Base-by-base conservation (phyloP, 768 basidiomycete species). In the Rhizopogon vesiculosus region DNA sequence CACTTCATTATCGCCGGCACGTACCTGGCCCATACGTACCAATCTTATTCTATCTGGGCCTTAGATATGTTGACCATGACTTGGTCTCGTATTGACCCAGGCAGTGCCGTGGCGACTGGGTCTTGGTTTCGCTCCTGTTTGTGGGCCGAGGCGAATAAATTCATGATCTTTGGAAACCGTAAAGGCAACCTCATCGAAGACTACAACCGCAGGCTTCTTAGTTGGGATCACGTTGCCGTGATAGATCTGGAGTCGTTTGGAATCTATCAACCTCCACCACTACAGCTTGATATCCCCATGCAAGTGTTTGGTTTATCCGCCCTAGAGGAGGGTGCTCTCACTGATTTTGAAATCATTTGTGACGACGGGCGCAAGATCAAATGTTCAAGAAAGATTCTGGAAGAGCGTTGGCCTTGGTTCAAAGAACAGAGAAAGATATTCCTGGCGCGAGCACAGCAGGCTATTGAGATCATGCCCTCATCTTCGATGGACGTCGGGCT, bases 331-430 rank as follows among this genome's bases (percentile, higher is more conserved):
- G 78, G 77, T 31, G 74, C 87, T 18, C 73, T 89, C n/a, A 80
- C 91, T 1, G 96, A 99, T 71, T 98, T 98, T 61, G 92, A 95
- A 64, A 78, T 99, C 56, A 73, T 96, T 13, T 95, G 93, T 66
- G 91, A 95, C 61, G 96, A 98, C 68, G 91, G 91, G 2, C 79
- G 91, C 53, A 82, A 81, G 61, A 82, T 99, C 58, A 74, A 79
- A 50, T 94, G 92, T 67, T 94, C 93, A 22, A 79, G 92, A 45
- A 85, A 81, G 66, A 67, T 93, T n/a, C 76, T 99, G 29, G 88
- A 91, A 65, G 87, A 93, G 35, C 81, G 95, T 35, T 99, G 96
- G 96, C 84, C 89, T 1, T 99, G 96, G 96, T 94, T 99, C 78
- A 81, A 82, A 61, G 82, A 85, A 51, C 86, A 91, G 64, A 74